Evolutionary conservation across 2,329 filamentous ascomycete genomes (phyloP), one percentile per base, ranked within the genome.

Genomic region (Apiospora arundinis): DNA sequence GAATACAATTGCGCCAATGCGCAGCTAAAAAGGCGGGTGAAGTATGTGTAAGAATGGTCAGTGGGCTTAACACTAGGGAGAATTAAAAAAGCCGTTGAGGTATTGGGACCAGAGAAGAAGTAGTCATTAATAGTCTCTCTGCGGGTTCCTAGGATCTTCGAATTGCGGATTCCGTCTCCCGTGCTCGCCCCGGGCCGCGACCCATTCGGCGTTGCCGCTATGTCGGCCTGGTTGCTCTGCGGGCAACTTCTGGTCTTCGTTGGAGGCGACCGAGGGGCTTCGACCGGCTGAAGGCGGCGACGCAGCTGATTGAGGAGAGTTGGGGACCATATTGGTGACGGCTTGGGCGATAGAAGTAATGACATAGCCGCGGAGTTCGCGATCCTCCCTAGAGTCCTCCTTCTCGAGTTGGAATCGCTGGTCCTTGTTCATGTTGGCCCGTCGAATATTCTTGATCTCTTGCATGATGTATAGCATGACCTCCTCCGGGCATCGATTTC

Each of bases 381-480:
- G 89, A 77, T 94, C 91, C 80, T 96, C 93, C 67, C 86, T 87
- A 75, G 90, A 88, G 80, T 96, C 93, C 80, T 96, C 93, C 80
- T 93, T 94, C 81, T 95, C 92, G 18, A 96, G 85, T 56, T 90
- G 88, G 82, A 95, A 95, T 72, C 93, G 92, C 77, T 97, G 92
- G 23, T 95, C 92, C 84, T 98, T 97, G 80, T 88, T 87, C 87
- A 97, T 90, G 83, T 97, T 95, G 77, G 90, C 88, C 69, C 96
- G 91, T 77, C 95, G 92, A 78, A 95, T 89, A 73, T 91, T 90
- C 78, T 93, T 93, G 78, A 99, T 96, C 84, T 98, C 96, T 76
- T 95, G 92, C 83, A 96, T 92, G 74, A 98, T 94, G 85, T 95
- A 95, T 21, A 97, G 88, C 73, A 98, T 87, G 7, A 97, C 95